Evolutionary conservation across 768 basidiomycete species (phyloP).

Genomic region (Mycena pura): DNA sequence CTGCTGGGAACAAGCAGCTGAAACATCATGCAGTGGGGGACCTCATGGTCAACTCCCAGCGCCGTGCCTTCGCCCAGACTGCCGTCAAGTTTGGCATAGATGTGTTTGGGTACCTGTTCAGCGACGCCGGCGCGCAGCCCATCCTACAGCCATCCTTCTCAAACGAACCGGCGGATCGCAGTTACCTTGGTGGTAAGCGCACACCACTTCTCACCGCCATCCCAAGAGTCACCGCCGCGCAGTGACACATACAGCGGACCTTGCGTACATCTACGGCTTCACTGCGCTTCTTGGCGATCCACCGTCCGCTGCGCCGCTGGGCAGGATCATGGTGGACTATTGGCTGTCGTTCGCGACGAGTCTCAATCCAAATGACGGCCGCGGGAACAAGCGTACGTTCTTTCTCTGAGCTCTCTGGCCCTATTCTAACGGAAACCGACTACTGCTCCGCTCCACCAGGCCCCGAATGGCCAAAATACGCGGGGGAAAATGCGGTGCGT

Average conservation of each 20-base stretch:
- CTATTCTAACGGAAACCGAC: no score
- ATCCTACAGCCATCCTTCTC: no score
- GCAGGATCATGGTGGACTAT: constrained; percentile 46
- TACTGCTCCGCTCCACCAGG: no score
- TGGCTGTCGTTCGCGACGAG: constrained; percentile 53
- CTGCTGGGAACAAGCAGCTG: no score
- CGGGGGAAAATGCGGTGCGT: no score
- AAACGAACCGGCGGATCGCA: constrained; percentile 18
- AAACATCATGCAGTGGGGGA: no score
- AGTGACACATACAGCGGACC: constrained; percentile 39
- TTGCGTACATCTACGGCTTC: constrained; percentile 37
- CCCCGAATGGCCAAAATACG: no score
- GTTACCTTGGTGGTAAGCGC: constrained; percentile 32
- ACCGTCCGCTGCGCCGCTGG: constrained; percentile 31
- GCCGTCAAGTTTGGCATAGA: constrained; percentile 39
- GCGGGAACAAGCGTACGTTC: no score
- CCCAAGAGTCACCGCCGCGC: not conserved
- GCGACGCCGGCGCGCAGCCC: no score
- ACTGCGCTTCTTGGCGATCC: constrained; percentile 13
- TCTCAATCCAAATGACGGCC: constrained; percentile 49
- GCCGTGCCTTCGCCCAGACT: constrained; percentile 40
- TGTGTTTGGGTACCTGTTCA: constrained; percentile 45
- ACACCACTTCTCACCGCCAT: not conserved
- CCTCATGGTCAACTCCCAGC: no score
- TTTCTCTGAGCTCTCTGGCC: no score